Conservation (phyloP, 1,284 basidiomycete species). For the Tetrapyrgos nigripes region DNA sequence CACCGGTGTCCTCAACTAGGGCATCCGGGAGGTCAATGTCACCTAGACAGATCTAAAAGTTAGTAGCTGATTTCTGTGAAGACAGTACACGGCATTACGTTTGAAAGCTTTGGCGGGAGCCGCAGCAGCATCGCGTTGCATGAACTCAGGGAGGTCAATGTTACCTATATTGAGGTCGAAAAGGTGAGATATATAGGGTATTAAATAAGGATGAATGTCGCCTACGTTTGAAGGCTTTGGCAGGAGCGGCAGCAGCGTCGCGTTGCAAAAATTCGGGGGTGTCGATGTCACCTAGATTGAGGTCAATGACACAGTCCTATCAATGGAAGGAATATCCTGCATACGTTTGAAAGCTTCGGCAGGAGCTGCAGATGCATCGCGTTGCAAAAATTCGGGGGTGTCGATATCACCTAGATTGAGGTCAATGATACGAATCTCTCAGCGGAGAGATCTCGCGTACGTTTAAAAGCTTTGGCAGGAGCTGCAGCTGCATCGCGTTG, state of each 20-base stretch:
- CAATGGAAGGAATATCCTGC: neutral
- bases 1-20: too few species aligned
- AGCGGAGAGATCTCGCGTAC: too few species aligned
- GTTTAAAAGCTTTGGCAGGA: neutral
- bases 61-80: too few species aligned
- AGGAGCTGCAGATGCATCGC: neutral
- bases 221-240: neutral
- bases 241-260: neutral
- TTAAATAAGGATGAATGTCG: too few species aligned
- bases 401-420: neutral
- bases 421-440: too few species aligned
- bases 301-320: neutral
- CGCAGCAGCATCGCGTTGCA: neutral
- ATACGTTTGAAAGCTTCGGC: neutral
- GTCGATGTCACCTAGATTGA: neutral
- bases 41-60: too few species aligned
- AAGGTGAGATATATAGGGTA: too few species aligned
- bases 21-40: too few species aligned
- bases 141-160: neutral
- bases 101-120: neutral
- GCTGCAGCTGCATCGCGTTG: neutral
- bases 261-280: neutral
- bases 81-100: too few species aligned
- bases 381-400: neutral
- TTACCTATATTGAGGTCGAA: too few species aligned